A percentile compares a stretch with the other conserved stretches of the same genome.
Conservation (phyloP, 2,329 filamentous ascomycete species). For the Microcyclospora pomicola region DNA sequence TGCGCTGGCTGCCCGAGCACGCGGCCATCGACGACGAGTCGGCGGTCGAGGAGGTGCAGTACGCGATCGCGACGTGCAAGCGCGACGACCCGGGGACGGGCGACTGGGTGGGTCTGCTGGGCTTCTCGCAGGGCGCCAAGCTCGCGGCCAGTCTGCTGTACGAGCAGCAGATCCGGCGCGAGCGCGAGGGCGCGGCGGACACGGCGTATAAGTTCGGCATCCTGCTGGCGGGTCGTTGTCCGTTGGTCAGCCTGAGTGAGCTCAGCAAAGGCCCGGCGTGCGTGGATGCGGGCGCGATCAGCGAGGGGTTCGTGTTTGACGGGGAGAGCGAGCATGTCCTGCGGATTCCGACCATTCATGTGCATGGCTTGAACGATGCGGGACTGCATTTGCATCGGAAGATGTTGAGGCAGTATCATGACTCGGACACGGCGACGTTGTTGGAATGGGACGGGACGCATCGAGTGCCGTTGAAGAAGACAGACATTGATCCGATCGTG, state of each 20-base stretch:
- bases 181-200: conserved; percentile 24
- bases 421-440: conserved; percentile 38
- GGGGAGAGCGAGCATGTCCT: conserved; percentile 36
- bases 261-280: conserved; percentile 24
- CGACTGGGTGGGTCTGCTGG: conserved; percentile 37
- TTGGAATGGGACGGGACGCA: conserved; percentile 65
- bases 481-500: conserved; percentile 48
- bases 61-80: conserved; percentile 32
- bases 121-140: conserved; percentile 39
- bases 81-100: conserved; percentile 31
- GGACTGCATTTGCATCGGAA: conserved; percentile 46
- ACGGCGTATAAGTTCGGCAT: conserved; percentile 46
- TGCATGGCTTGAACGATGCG: conserved; percentile 49
- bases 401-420: conserved; percentile 46
- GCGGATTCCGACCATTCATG: conserved; percentile 49
- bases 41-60: conserved; percentile 34
- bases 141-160: conserved; percentile 32
- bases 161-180: conserved; percentile 44
- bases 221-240: conserved; percentile 47
- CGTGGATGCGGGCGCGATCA: conserved; percentile 29
- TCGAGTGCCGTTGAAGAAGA: conserved; percentile 52
- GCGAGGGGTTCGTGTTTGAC: conserved; percentile 31
- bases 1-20: conserved; percentile 50
- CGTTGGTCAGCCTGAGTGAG: conserved; percentile 41
- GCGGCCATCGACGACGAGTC: conserved; percentile 37